Percentiles rank a stretch among this genome's conserved stretches.
phyloP scores from a whole-genome alignment of 1,284 basidiomycete species.

The Neolentinus lepideus region DNA sequence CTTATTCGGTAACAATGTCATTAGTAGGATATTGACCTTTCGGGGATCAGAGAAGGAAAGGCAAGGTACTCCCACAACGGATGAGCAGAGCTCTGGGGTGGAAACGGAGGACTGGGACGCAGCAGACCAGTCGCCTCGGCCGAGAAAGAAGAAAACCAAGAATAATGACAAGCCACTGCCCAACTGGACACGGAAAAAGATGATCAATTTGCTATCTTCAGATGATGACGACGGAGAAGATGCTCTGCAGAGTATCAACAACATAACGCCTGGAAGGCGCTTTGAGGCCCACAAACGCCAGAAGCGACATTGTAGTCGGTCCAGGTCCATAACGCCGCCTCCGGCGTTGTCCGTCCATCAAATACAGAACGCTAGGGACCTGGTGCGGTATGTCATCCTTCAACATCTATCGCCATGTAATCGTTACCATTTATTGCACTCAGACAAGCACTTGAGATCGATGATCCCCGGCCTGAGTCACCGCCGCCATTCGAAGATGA shows the following conservation, averaged over 20 bases:
- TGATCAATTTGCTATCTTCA: conserved; percentile 25
- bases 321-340: conserved; percentile 67
- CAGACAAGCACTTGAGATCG: conserved; percentile 37
- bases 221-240: conserved; percentile 41
- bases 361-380: conserved; percentile 41
- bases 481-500: conserved; percentile 33
- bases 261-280: conserved; percentile 13
- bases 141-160: conserved; percentile 29
- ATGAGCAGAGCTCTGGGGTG: conserved; percentile 11
- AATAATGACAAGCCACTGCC: conserved; percentile 19
- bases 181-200: conserved; percentile 13
- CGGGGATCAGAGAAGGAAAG: conserved; percentile 10
- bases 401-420: too few relatives aligned
- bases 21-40: not conserved
- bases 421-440: too few relatives aligned
- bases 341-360: conserved; percentile 46
- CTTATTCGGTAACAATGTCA: not conserved
- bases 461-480: conserved; percentile 31
- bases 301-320: conserved; percentile 46
- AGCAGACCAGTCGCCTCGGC: conserved; percentile 18
- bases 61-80: conserved; percentile 8
- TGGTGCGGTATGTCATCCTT: conserved; percentile 44
- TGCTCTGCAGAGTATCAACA: conserved; percentile 26
- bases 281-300: conserved; percentile 24
- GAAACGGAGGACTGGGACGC: conserved; percentile 17